A percentile compares a stretch with the other conserved stretches of the same genome.
Conservation (phyloP, 106 monocot species). For the Apostasia ramifera region DNA sequence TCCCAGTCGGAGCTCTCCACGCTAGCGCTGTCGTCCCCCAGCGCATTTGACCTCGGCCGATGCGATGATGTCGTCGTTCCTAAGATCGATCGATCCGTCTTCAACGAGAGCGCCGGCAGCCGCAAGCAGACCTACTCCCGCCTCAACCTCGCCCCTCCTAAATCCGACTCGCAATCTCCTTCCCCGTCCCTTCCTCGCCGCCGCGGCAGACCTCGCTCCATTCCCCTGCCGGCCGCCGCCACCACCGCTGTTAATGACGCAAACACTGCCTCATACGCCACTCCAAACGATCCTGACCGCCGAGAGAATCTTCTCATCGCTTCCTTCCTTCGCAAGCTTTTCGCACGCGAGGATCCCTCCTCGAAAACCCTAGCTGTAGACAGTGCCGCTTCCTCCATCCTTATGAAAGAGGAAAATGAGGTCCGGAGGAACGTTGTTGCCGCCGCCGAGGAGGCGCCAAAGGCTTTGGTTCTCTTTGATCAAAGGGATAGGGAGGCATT, state of each 20-base stretch:
- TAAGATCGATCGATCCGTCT: slow-evolving; percentile 78
- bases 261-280: slow-evolving; percentile 5
- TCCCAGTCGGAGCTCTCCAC: slow-evolving; percentile 46
- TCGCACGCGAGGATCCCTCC: slow-evolving; percentile 12
- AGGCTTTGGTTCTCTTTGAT: slow-evolving; percentile 5
- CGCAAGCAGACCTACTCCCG: slow-evolving; percentile 86
- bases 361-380: slow-evolving; percentile 2
- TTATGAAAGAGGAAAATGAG: neutral
- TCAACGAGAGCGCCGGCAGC: slow-evolving; percentile 85
- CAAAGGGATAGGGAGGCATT: slow-evolving; percentile 5
- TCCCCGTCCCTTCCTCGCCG: slow-evolving; percentile 14
- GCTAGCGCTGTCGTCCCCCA: slow-evolving; percentile 38
- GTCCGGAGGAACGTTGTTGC: neutral
- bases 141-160: slow-evolving; percentile 53
- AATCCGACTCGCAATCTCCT: slow-evolving; percentile 17
- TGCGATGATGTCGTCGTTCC: slow-evolving; percentile 54
- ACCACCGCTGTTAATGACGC: neutral
- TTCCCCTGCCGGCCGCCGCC: slow-evolving; percentile 1
- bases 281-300: slow-evolving; percentile 13
- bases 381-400: neutral
- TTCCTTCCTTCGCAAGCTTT: slow-evolving; percentile 41
- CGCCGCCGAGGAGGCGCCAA: slow-evolving; percentile 5
- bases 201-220: slow-evolving; percentile 29
- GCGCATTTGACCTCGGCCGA: slow-evolving; percentile 24
- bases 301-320: slow-evolving; percentile 62